These are phyloP conservation scores for Dactylellina sp. DNA, from an alignment of 2,329 filamentous ascomycete species.

Conservation along the genomic window DNA sequence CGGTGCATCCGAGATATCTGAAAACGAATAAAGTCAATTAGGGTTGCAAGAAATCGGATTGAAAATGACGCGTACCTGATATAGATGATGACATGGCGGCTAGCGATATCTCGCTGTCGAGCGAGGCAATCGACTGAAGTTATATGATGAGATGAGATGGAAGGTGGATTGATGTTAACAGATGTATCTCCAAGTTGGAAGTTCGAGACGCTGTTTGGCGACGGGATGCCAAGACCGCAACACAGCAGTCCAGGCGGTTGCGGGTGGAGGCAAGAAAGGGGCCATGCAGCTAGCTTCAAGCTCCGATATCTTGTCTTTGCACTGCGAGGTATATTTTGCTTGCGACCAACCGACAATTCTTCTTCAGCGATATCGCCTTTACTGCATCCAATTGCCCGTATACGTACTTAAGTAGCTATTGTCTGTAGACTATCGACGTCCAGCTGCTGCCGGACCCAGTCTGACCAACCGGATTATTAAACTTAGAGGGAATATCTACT, in stretches of 20 bases:
- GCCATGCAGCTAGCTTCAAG: not conserved
- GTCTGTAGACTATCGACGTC: too few species aligned
- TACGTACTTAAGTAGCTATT: too few species aligned
- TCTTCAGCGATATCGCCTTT: too few species aligned
- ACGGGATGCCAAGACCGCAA: slow-evolving; percentile 50
- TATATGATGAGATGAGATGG: slow-evolving; percentile 2
- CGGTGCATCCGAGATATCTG: slow-evolving; percentile 39
- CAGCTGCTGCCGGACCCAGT: too few species aligned
- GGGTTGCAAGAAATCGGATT: not conserved
- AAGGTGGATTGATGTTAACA: too few species aligned
- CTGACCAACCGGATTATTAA: too few species aligned
- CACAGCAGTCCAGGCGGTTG: slow-evolving; percentile 21
- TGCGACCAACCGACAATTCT: too few species aligned
- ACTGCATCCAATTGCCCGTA: too few species aligned
- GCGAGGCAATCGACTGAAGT: slow-evolving; percentile 5
- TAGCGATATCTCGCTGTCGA: slow-evolving; percentile 10
- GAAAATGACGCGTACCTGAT: slow-evolving; percentile 47
- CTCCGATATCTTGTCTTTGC: not conserved
- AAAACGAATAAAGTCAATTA: slow-evolving; percentile 10
- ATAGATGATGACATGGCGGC: slow-evolving; percentile 41
- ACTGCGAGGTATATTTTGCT: not conserved
- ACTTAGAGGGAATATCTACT: too few species aligned
- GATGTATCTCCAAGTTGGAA: too few species aligned
- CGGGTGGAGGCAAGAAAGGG: slow-evolving; percentile 33
- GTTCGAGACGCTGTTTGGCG: slow-evolving; percentile 47